Base-by-base conservation (phyloP, 2,329 filamentous ascomycete genomes). In the Aspergillus fructus region DNA sequence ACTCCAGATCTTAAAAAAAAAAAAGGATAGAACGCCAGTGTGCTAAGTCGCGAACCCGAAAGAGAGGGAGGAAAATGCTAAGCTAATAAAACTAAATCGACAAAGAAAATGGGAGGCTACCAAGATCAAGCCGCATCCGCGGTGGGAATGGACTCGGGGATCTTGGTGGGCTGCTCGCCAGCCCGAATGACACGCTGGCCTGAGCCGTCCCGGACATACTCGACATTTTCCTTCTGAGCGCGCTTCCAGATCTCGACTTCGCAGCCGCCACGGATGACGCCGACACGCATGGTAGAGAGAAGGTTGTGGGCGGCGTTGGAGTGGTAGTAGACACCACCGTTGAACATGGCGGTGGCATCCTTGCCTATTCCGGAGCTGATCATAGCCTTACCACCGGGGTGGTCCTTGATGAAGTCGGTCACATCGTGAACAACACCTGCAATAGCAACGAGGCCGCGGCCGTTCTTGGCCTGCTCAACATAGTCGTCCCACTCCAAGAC, bases 231-330 rank as follows among this genome's bases (percentile, higher is more conserved):
- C 67, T 87, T 85, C 75, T 93, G 89, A 56, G 89, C 86, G 42
- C 90, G 88, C 85, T 94, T 94, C 91, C 91, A 96, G 76, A 94
- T 92, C 82, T 96, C 91, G 27, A 96, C 91, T 75, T 94, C 91
- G 73, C 89, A 91, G 43, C 91, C 91, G 63, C 91, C 91, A 52
- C 90, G 89, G 62, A 96, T 88, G 49, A 96, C 90, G 75, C 90
- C 91, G 13, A 94, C 87, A 66, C 91, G 85, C 90, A 94, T 94
- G 65, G 90, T 94, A 7, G 89, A 92, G 62, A 96, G 83, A 60
- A 94, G 77, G 79, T 96, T 96, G 82, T 96, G 91, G 37, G 91
- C 91, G 55, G 90, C 91, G 78, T 96, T 96, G 73, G 88, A 91
- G 81, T 96, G 91, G 74, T 89, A 85, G 80, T 96, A 96, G 61